Evolutionary conservation across 1,139 yeast genomes (phyloP), one percentile per base, ranked within the genome.

Genomic region (Ashbya aceris): DNA sequence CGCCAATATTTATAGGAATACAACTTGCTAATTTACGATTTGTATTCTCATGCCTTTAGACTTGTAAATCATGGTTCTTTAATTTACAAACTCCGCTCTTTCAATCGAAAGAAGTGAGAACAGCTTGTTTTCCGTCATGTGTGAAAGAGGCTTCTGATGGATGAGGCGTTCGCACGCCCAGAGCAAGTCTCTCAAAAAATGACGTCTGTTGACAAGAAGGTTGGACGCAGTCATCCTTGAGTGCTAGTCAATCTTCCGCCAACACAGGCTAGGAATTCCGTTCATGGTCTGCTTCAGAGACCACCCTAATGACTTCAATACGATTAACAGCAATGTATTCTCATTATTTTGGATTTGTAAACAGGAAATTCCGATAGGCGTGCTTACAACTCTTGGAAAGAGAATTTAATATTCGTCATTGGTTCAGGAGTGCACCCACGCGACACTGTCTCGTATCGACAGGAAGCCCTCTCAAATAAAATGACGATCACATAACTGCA

Each of bases 1-100:
- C 14, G 12, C 10, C 14, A n/a, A 26, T 12, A 8, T 17, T 17
- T 26, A 14, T 7, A 27, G 12, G 17, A 8, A 11, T 35, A 12
- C 11, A 12, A 11, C 36, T 17, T n/a, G 20, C n/a, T 17, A 17
- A 17, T 17, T 32, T n/a, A 12, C 10, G 7, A 31, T 26, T 33
- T 54, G 56, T 54, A 40, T 50, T 54, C 57, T 49, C 49, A 53
- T 49, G 60, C 60, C 61, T 56, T 56, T 56, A 58, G 62, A 51
- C 58, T 48, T 56, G 61, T 50, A 54, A 54, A 54, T 55, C 51
- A 50, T 43, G 43, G 46, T 43, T 40, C 55, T 54, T 43, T 46
- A 17, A 49, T 47, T 51, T 45, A 54, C 61, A 55, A 49, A 55
- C 60, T 55, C 55, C 62, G 58, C 56, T 55, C 58, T 48, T 46